phyloP scores from a whole-genome alignment of 441 rosid species.

The Adansonia gregorii region DNA sequence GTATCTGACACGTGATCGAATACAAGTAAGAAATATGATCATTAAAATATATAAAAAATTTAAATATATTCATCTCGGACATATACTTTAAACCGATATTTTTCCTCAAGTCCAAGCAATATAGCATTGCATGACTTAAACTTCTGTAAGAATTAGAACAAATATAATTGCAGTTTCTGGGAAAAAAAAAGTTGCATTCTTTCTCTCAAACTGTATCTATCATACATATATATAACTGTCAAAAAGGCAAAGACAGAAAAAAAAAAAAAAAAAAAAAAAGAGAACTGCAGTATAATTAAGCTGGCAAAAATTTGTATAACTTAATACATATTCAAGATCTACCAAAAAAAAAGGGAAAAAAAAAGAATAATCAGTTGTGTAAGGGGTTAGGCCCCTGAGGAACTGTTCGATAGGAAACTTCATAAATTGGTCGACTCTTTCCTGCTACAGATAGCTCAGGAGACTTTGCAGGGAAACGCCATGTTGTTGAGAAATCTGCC shows the following conservation, averaged over 20 bases:
- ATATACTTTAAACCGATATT: no score
- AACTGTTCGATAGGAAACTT: constrained; percentile 24
- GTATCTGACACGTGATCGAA: no score
- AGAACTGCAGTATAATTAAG: background rate
- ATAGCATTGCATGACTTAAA: background rate
- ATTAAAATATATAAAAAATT: no score
- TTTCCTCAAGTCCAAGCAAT: no score
- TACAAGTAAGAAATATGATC: no score
- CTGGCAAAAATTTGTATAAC: constrained; percentile 13
- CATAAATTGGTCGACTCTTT: background rate
- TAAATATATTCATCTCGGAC: no score
- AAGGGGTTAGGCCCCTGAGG: constrained; percentile 29
- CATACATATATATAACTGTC: background rate
- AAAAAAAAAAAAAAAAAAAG: background rate
- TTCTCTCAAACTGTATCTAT: constrained; percentile 7
- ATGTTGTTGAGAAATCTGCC: constrained; percentile 20
- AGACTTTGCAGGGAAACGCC: constrained; percentile 12
- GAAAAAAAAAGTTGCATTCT: background rate
- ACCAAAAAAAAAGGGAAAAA: background rate
- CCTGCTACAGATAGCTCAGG: background rate
- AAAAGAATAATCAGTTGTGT: constrained; percentile 18
- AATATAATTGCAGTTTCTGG: constrained; percentile 8
- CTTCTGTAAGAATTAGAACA: background rate
- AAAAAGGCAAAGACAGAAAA: background rate
- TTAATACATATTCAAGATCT: constrained; percentile 17